A percentile compares a stretch with the other conserved stretches of the same genome.
phyloP scores from a whole-genome alignment of 2,329 filamentous ascomycete species.

The Ploettnerulaceae sp. region DNA sequence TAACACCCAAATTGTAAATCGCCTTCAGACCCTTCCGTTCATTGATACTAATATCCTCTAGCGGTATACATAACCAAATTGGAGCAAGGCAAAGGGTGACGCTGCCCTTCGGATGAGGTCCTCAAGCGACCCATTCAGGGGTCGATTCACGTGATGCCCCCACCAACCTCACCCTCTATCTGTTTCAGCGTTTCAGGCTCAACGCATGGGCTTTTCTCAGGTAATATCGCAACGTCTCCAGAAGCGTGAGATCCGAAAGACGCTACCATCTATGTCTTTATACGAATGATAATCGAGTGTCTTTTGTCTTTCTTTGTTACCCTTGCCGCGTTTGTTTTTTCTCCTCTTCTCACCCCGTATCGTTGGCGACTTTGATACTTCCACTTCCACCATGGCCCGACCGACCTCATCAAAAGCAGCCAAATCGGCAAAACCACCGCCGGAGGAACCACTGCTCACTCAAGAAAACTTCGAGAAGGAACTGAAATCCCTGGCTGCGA shows the following conservation, averaged over 20 bases:
- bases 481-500: constrained; percentile 31
- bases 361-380: not conserved
- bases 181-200: constrained; percentile 23
- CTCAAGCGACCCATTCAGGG: too few species aligned
- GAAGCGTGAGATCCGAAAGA: constrained; percentile 2
- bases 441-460: constrained; percentile 27
- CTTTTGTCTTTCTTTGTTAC: not conserved
- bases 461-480: constrained; percentile 36
- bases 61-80: too few species aligned
- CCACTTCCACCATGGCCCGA: constrained; percentile 17
- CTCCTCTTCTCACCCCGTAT: not conserved
- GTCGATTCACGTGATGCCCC: constrained; percentile 6
- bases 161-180: not conserved
- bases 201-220: constrained; percentile 18
- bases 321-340: not conserved
- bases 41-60: too few species aligned
- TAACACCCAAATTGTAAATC: too few species aligned
- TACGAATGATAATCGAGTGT: not conserved
- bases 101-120: too few species aligned
- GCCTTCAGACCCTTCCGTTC: too few species aligned
- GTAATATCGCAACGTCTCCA: constrained; percentile 19
- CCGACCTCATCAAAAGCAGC: constrained; percentile 12
- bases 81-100: too few species aligned
- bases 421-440: constrained; percentile 12
- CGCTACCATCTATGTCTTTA: constrained; percentile 1